A percentile compares a stretch with the other conserved stretches of the same genome.
Conservation (phyloP, 306 rosid species). For the Sindora glabra region DNA sequence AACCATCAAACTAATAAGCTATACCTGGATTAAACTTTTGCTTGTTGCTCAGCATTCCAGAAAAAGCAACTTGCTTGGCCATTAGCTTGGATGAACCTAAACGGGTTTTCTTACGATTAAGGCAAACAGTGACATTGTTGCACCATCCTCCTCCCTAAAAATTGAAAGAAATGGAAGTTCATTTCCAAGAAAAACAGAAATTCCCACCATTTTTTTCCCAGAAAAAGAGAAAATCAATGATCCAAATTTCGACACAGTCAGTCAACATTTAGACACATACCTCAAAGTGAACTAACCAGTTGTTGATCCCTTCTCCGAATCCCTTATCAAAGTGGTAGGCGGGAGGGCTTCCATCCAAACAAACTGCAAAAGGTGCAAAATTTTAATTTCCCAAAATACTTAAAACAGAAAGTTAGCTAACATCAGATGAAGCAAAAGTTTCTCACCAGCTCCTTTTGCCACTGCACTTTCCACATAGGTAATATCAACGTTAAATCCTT, state of each 20-base stretch:
- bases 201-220: too few species aligned
- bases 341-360: conserved; percentile 94
- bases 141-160: conserved; percentile 98
- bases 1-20: not conserved
- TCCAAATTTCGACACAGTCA: too few species aligned
- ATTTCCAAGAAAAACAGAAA: not conserved
- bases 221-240: too few species aligned
- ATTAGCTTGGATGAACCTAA: conserved; percentile 78
- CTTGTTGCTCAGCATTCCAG: conserved; percentile 60
- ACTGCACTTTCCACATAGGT: conserved; percentile 58
- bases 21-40: conserved; percentile 70
- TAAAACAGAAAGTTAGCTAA: not conserved
- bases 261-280: conserved; percentile 36
- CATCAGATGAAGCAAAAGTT: conserved; percentile 6
- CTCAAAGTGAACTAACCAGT: conserved; percentile 82
- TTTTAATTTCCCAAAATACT: conserved; percentile 4
- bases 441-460: conserved; percentile 86
- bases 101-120: conserved; percentile 55
- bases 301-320: conserved; percentile 67
- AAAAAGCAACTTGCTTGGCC: conserved; percentile 55
- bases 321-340: conserved; percentile 84
- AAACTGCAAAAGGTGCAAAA: conserved; percentile 45
- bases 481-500: conserved; percentile 53
- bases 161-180: conserved; percentile 9
- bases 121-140: conserved; percentile 80